Evolutionary conservation across 139 green algal genomes (phyloP).

Genomic region (Pseudopediastrum boryanum): DNA sequence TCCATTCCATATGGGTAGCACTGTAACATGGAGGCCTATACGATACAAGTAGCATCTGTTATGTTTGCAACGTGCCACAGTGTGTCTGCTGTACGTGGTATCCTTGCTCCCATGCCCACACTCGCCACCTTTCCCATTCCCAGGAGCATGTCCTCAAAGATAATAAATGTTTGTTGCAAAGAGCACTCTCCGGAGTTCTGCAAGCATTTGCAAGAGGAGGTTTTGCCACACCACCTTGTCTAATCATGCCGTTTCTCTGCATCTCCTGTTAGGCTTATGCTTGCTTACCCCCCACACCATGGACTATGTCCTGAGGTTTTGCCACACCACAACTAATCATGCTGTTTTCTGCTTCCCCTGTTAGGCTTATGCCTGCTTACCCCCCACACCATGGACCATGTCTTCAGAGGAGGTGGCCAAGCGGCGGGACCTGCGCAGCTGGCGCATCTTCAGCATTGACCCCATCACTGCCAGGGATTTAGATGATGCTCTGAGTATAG

Average conservation of each 20-base stretch:
- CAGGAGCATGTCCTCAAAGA: no score
- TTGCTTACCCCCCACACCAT: conserved; percentile 72
- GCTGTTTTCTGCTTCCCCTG: background rate
- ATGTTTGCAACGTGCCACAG: no score
- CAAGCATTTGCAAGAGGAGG: no score
- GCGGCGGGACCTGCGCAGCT: conserved; percentile 74
- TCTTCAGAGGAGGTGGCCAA: conserved; percentile 58
- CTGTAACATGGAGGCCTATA: no score
- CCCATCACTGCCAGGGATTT: conserved; percentile 82
- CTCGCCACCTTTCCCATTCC: no score
- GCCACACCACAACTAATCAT: background rate
- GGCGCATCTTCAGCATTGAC: conserved; percentile 86
- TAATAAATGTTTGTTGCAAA: no score
- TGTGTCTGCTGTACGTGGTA: no score
- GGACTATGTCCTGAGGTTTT: background rate
- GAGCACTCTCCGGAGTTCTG: no score
- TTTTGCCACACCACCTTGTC: background rate
- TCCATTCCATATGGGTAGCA: no score
- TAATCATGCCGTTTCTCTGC: background rate
- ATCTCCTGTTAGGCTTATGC: conserved; percentile 40
- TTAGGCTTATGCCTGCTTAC: conserved; percentile 75
- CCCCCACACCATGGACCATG: conserved; percentile 78
- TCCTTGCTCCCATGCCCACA: no score
- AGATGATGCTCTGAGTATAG: conserved; percentile 84
- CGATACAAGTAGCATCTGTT: no score